These are phyloP conservation scores for Pyrus communis DNA, from an alignment of 306 rosid species.

Conservation along the genomic window DNA sequence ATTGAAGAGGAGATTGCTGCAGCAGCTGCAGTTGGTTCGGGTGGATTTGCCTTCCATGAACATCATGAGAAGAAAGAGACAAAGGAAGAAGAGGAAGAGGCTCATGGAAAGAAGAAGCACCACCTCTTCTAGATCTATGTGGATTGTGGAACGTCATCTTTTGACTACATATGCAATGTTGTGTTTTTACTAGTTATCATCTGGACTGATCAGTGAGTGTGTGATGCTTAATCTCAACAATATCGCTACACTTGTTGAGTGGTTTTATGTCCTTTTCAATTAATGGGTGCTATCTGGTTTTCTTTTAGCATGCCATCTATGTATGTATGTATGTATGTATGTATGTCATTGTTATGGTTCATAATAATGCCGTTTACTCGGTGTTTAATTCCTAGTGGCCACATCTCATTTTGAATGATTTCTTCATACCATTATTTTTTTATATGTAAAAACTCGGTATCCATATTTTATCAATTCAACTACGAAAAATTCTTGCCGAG, in stretches of 20 bases:
- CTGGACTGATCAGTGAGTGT: no score
- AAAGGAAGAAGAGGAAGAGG: constrained; percentile 46
- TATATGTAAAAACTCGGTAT: no score
- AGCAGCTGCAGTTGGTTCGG: constrained; percentile 50
- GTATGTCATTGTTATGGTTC: background rate
- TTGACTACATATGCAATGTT: no score
- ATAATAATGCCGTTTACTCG: background rate
- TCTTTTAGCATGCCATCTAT: background rate
- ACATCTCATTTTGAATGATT: background rate
- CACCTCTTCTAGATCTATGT: constrained; percentile 34
- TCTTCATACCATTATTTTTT: background rate
- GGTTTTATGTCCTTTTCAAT: background rate
- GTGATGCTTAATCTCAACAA: background rate
- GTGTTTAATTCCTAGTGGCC: background rate
- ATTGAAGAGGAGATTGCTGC: constrained; percentile 67
- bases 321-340: background rate
- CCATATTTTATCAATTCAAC: no score
- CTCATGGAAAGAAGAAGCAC: constrained; percentile 61
- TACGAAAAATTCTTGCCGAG: no score
- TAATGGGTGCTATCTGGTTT: background rate
- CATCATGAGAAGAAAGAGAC: constrained; percentile 61
- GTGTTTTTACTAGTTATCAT: no score
- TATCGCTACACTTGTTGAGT: background rate
- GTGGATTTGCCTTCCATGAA: constrained; percentile 73
- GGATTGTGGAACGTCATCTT: no score